Evolutionary conservation across 345 rosid species (phyloP).

Genomic region (Odontarrhena argentea): DNA sequence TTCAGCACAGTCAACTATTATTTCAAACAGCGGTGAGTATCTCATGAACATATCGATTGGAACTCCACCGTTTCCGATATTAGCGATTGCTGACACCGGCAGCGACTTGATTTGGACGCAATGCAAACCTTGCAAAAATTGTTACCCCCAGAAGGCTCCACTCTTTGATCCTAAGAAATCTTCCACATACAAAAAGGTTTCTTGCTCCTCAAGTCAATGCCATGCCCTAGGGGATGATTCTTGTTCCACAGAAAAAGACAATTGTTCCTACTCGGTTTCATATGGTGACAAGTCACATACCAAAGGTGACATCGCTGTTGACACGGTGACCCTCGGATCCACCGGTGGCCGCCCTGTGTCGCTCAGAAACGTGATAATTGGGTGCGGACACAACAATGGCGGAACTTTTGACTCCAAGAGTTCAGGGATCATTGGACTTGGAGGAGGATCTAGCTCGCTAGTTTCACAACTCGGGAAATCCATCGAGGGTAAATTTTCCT

Average conservation of each 20-base stretch:
- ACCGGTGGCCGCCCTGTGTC: not conserved
- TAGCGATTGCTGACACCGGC: conserved; percentile 44
- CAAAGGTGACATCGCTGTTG: conserved; percentile 15
- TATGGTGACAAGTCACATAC: conserved; percentile 34
- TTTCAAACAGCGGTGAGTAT: conserved; percentile 24
- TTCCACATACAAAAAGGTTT: conserved; percentile 40
- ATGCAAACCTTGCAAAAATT: conserved; percentile 42
- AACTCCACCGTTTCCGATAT: conserved; percentile 27
- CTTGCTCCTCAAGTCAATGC: conserved; percentile 45
- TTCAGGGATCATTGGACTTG: conserved; percentile 35
- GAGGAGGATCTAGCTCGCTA: conserved; percentile 28
- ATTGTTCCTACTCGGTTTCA: conserved; percentile 6
- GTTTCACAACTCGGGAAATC: conserved; percentile 26
- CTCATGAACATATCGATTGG: conserved; percentile 43
- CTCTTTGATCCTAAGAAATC: conserved; percentile 47
- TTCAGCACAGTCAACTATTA: conserved; percentile 3
- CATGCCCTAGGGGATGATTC: not conserved
- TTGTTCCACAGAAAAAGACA: not conserved
- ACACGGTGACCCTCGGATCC: conserved; percentile 33
- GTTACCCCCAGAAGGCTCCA: conserved; percentile 40
- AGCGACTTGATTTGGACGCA: conserved; percentile 46
- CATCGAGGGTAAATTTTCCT: conserved; percentile 30
- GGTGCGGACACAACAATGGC: conserved; percentile 26
- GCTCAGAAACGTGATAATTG: conserved; percentile 19
- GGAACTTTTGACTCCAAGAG: conserved; percentile 7